Percentiles rank a stretch among this genome's conserved stretches.
Evolutionary conservation across 78 protist species (phyloP).

Genomic region (Chrysochromulina tobinii): DNA sequence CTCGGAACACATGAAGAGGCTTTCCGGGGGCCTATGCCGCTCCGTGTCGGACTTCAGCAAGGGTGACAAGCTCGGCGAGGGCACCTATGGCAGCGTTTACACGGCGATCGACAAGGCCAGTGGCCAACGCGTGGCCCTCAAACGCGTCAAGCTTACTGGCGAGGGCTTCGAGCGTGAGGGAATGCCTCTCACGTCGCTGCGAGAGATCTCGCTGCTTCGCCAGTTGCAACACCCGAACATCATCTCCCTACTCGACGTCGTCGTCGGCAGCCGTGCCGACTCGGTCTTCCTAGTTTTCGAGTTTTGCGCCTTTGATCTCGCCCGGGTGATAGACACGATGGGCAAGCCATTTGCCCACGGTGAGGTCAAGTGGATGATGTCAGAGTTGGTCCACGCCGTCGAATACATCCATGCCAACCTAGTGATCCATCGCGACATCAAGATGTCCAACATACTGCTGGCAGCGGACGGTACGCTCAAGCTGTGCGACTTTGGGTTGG

Average conservation of each 20-base stretch:
- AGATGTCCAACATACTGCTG: slow-evolving; percentile 40
- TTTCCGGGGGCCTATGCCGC: not conserved
- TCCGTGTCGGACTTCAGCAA: not conserved
- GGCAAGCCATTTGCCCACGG: not conserved
- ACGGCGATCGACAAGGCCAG: slow-evolving; percentile 3
- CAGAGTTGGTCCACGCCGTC: slow-evolving; percentile 58
- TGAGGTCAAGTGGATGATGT: slow-evolving; percentile 25
- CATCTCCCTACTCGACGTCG: slow-evolving; percentile 38
- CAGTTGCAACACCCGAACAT: slow-evolving; percentile 25
- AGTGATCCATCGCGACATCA: slow-evolving; percentile 46
- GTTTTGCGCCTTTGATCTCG: slow-evolving; percentile 42
- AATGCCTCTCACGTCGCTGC: slow-evolving; percentile 45
- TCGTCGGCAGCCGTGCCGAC: slow-evolving; percentile 18
- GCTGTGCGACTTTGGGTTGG: slow-evolving; percentile 61
- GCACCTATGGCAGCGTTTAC: slow-evolving; percentile 39
- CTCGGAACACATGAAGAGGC: not conserved
- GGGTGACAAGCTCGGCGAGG: slow-evolving; percentile 6
- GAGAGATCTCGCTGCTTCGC: slow-evolving; percentile 35
- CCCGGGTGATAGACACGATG: not conserved
- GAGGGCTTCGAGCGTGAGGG: slow-evolving; percentile 39
- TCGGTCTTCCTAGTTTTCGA: slow-evolving; percentile 48
- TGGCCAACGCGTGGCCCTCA: slow-evolving; percentile 22
- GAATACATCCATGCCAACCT: slow-evolving; percentile 44
- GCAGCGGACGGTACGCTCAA: not conserved
- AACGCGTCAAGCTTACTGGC: not conserved